A percentile compares a stretch with the other conserved stretches of the same genome.
These are phyloP conservation scores for Neospermospora avenae DNA, from an alignment of 2,329 filamentous ascomycete species.

Conservation along the genomic window DNA sequence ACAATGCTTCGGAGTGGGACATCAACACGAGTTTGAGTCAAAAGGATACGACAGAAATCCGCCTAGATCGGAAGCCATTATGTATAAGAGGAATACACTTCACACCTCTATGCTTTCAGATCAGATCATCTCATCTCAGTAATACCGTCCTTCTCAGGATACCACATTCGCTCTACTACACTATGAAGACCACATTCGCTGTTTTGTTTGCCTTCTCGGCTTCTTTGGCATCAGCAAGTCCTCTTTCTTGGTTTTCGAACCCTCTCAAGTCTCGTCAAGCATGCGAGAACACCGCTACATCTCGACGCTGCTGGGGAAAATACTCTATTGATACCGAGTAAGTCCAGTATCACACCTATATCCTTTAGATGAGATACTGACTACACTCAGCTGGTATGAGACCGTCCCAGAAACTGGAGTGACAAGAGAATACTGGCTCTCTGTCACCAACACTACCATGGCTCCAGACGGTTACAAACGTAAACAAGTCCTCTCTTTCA, in stretches of 20 bases:
- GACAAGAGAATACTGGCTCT: conserved; percentile 34
- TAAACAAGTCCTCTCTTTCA: conserved; percentile 51
- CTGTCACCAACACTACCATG: conserved; percentile 28
- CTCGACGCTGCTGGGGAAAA: conserved; percentile 33
- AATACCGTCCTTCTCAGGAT: conserved; percentile 4
- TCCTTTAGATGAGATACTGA: neutral
- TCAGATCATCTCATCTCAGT: conserved; percentile 8
- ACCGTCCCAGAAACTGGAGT: conserved; percentile 36
- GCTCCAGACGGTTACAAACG: conserved; percentile 40
- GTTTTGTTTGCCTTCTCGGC: conserved; percentile 22
- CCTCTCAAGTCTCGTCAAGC: conserved; percentile 18
- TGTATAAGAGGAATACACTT: neutral
- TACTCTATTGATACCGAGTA: conserved; percentile 34
- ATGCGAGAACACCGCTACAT: conserved; percentile 33
- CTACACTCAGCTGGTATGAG: conserved; percentile 20
- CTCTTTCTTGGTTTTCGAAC: conserved; percentile 15
- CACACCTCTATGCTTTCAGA: neutral
- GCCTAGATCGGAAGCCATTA: neutral
- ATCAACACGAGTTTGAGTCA: neutral
- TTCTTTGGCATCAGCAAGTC: conserved; percentile 25
- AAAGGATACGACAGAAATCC: neutral
- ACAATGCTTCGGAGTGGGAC: neutral
- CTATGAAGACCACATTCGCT: conserved; percentile 30
- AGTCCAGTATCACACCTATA: neutral
- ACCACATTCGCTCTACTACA: conserved; percentile 12